A percentile compares a stretch with the other conserved stretches of the same genome.
Evolutionary conservation across 352 stramenopile genomes (phyloP).

Genomic region (Globisporangium cystogenes): DNA sequence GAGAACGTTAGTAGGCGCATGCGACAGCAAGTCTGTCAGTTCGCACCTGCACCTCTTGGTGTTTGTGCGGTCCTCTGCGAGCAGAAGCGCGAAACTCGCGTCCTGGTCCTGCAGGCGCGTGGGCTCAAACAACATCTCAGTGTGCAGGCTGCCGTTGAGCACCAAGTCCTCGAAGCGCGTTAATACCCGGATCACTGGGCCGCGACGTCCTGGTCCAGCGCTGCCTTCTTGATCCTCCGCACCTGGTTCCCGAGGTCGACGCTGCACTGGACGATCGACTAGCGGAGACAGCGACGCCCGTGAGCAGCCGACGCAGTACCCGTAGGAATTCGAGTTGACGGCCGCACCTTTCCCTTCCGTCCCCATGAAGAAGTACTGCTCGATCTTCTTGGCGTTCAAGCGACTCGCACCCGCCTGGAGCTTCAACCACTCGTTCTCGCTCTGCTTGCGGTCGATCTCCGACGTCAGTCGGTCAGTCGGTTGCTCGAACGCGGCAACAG

Average conservation of each 20-base stretch:
- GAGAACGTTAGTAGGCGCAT: no score
- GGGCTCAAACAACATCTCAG: slow-evolving; percentile 71
- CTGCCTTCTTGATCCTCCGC: slow-evolving; percentile 29
- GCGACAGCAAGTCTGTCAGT: no score
- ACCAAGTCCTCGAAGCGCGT: slow-evolving; percentile 55
- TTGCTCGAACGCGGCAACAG: not conserved
- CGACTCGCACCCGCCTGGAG: slow-evolving; percentile 75
- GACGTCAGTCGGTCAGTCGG: not conserved
- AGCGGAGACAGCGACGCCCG: not conserved
- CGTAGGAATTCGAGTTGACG: no score
- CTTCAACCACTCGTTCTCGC: slow-evolving; percentile 72
- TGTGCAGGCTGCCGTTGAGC: slow-evolving; percentile 69
- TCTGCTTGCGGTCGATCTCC: slow-evolving; percentile 68
- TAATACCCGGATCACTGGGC: slow-evolving; percentile 41
- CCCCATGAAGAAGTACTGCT: slow-evolving; percentile 77
- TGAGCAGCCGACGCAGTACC: no score
- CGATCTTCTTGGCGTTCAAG: slow-evolving; percentile 83
- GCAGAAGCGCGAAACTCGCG: slow-evolving; percentile 50
- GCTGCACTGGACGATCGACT: slow-evolving; percentile 64
- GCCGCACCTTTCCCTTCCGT: slow-evolving; percentile 37
- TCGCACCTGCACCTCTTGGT: slow-evolving; percentile 21
- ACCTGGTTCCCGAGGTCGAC: slow-evolving; percentile 42
- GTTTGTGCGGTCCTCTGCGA: slow-evolving; percentile 45
- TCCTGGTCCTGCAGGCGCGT: slow-evolving; percentile 65
- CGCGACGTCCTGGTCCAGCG: slow-evolving; percentile 19